Base-by-base conservation (phyloP, 768 basidiomycete species). In the Melanogaster broomeanus region DNA sequence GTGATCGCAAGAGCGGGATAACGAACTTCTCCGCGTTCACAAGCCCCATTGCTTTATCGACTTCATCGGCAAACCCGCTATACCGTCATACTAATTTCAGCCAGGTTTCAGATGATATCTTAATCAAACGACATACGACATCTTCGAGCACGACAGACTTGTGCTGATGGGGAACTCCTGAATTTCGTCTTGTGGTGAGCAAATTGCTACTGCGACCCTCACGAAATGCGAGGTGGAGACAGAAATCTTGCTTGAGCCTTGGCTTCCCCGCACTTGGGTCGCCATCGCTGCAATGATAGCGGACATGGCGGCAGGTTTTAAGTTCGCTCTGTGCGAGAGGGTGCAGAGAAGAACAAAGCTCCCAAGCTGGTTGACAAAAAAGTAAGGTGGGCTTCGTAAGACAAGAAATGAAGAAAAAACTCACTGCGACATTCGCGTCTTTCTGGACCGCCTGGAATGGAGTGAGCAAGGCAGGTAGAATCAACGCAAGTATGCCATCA, bases 341-440 rank as follows among this genome's bases (percentile, higher is more conserved):
- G 84, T 76, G 1, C 85, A 81, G 1, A 94, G 72, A 9, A 94
- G 75, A 51, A 93, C 78, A 60, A 87, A 89, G 57, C 81, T 83
- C 40, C 84, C 87, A 12, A 94, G 77, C 88, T 89, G 52, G 11
- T 40, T 10, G 15, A 27, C 12, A 15, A 12, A 35, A 37, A 22
- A 0, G n/a, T 49, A 27, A 56, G 27, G 41, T 22, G 44, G 19
- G 19, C 24, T 12, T 10, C 33, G 51, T 44, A 38, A n/a, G 43
- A 10, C 4, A 0, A 3, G n/a, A 4, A 1, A 11, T 7, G 1
- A 10, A 16, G 45, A n/a, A 34, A 39, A 18, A 16, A 67, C 83
- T 57, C 63, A 87, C 86, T 10, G 81, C 74, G 6, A 78, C 70
- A 56, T 67, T 65, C 15, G 48, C 7, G 46, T 90, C 87, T 55